Evolutionary conservation across 169 alveolate genomes (phyloP), one percentile per base, ranked within the genome.

Genomic region (Plasmodium coatneyi): DNA sequence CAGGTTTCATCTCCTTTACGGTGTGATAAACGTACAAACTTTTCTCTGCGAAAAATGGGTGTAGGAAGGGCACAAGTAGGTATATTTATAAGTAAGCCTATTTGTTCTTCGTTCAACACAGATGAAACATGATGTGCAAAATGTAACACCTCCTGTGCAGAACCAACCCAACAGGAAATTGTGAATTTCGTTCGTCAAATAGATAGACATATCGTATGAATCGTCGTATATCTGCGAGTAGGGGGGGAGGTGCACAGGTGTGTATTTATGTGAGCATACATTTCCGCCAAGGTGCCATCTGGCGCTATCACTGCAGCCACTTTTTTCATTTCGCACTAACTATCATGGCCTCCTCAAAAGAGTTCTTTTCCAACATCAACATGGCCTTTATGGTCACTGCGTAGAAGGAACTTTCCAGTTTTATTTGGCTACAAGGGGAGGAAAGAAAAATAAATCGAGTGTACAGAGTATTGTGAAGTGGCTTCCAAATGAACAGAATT

Each of bases 151-250:
- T 6, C 41, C 76, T 25, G 39, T 22, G 76, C 1, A 1, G 4
- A 19, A 9, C 76, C 41, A 25, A 91, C 95, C 95, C 81, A 91
- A 81, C 72, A 91, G n/a, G 22, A 81, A 82, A 91, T 91, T 91
- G 74, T 91, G 95, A 43, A 91, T 49, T 91, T 91, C 95, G 46
- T 91, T 91, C 83, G 92, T 91, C 60, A 91, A 71, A 39, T 91
- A 91, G 14, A 91, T 91, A 41, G 81, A 80, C 95, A 91, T 91
- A 28, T 81, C 83, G 32, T 80, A 91, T 3, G 95, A 91, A 41
- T 91, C 95, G 52, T 91, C 92, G 39, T 91, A 91, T 36, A 91
- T 91, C 95, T 91, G 71, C 36, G 71, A 71, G 52, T 3, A 66
- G 34, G 78, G 46, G 30, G 34, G 46, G 34, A 30, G 66, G 5